Percentiles rank a stretch among this genome's conserved stretches.
Evolutionary conservation across 129 eudicot genomes (phyloP).

Genomic region (Pittosporum tobira): DNA sequence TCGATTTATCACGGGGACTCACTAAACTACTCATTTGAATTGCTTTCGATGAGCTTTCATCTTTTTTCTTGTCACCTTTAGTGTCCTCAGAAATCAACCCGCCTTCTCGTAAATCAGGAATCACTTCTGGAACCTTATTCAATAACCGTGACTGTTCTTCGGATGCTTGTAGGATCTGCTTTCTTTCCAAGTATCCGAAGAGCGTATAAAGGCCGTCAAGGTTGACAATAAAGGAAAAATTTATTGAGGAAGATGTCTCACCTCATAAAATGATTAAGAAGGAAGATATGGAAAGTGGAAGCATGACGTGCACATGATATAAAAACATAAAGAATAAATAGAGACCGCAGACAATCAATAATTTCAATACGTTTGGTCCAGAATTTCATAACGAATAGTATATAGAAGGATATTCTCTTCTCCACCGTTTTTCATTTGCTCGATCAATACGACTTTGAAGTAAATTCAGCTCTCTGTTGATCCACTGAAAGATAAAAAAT

Average conservation of each 20-base stretch:
- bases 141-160: constrained; percentile 43
- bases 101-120: constrained; percentile 42
- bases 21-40: constrained; percentile 16
- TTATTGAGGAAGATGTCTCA: not conserved
- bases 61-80: constrained; percentile 12
- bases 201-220: constrained; percentile 25
- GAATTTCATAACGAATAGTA: not conserved
- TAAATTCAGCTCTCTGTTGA: constrained; percentile 10
- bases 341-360: not conserved
- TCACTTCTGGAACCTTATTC: constrained; percentile 41
- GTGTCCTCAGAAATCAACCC: constrained; percentile 9
- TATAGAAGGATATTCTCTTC: constrained; percentile 24
- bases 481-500: constrained; percentile 10
- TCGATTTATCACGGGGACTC: constrained; percentile 14
- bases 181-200: constrained; percentile 35
- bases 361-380: not conserved
- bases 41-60: constrained; percentile 32
- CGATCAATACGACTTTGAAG: constrained; percentile 23
- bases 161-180: constrained; percentile 32
- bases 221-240: constrained; percentile 34
- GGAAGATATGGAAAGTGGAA: not conserved
- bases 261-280: not conserved
- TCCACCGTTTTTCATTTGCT: constrained; percentile 29
- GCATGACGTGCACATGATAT: not conserved
- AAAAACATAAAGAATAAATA: not conserved